These are phyloP conservation scores for Didymella lethalis DNA, from an alignment of 2,329 filamentous ascomycete genomes.

Conservation along the genomic window DNA sequence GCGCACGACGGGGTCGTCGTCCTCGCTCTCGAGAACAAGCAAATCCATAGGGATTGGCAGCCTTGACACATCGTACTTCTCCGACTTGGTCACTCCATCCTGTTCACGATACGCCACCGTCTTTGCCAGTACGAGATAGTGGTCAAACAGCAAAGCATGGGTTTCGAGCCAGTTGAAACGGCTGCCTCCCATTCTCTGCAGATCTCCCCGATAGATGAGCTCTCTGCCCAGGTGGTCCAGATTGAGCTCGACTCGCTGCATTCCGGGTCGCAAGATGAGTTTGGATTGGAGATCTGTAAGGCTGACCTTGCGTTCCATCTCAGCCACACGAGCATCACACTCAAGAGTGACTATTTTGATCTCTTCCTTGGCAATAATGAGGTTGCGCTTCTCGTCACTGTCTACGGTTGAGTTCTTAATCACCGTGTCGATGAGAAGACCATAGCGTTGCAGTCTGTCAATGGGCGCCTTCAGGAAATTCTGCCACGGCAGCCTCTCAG, in stretches of 20 bases:
- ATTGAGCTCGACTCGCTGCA: conserved; percentile 84
- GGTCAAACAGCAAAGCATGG: conserved; percentile 92
- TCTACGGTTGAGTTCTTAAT: conserved; percentile 84
- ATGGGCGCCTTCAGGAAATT: conserved; percentile 94
- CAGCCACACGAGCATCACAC: conserved; percentile 90
- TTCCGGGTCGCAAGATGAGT: conserved; percentile 83
- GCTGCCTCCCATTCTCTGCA: conserved; percentile 87
- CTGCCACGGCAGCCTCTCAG: conserved; percentile 87
- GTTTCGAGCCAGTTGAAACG: conserved; percentile 94
- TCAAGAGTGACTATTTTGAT: conserved; percentile 89
- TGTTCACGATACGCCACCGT: conserved; percentile 72
- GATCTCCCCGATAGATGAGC: conserved; percentile 85
- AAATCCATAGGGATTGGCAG: conserved; percentile 97
- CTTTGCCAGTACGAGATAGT: conserved; percentile 94
- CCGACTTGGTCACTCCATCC: conserved; percentile 75
- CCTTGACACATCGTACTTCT: conserved; percentile 90
- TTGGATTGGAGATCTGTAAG: conserved; percentile 84
- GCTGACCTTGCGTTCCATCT: conserved; percentile 89
- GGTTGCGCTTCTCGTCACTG: conserved; percentile 86
- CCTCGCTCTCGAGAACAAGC: conserved; percentile 87
- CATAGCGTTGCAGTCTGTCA: conserved; percentile 89
- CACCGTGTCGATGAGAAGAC: conserved; percentile 81
- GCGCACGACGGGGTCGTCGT: conserved; percentile 90
- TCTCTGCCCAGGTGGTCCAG: conserved; percentile 93
- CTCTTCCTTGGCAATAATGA: conserved; percentile 85